phyloP scores from a whole-genome alignment of 1,284 basidiomycete species.

The Rhodotorula sp. region DNA sequence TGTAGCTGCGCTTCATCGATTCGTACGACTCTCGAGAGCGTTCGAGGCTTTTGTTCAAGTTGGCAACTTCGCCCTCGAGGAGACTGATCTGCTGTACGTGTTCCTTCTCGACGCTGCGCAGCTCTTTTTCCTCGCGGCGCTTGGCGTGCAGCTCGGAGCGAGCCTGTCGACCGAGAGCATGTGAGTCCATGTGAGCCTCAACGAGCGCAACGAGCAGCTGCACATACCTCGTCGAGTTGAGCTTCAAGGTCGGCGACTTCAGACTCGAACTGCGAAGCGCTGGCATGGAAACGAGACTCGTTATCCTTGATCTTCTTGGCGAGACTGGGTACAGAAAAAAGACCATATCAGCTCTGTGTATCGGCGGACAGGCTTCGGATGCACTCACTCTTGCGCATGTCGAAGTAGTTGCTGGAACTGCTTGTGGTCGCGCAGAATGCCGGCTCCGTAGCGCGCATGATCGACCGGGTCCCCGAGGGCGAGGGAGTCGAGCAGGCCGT shows the following conservation, averaged over 20 bases:
- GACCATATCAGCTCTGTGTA: not conserved
- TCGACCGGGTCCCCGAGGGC: not conserved
- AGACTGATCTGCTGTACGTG: conserved; percentile 49
- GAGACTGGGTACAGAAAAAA: conserved; percentile 5
- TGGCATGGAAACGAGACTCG: conserved; percentile 27
- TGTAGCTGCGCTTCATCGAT: conserved; percentile 75
- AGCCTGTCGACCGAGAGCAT: conserved; percentile 12
- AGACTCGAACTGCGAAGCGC: conserved; percentile 29
- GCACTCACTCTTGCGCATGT: conserved; percentile 29
- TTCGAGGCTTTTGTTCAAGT: conserved; percentile 68
- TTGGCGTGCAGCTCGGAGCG: conserved; percentile 65
- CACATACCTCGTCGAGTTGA: conserved; percentile 35
- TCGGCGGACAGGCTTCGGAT: too few relatives aligned
- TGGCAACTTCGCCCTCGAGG: conserved; percentile 73
- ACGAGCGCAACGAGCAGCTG: not conserved
- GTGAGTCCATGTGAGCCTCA: not conserved
- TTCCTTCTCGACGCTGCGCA: conserved; percentile 67
- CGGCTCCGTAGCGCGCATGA: not conserved
- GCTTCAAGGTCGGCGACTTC: conserved; percentile 35
- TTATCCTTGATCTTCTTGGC: conserved; percentile 32
- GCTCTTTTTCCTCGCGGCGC: conserved; percentile 82
- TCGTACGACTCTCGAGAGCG: conserved; percentile 65
- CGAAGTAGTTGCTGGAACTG: conserved; percentile 29
- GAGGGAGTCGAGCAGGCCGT: conserved; percentile 12
- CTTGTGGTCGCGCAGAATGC: conserved; percentile 12